Percentiles rank a stretch among this genome's conserved stretches.
Evolutionary conservation across 78 protist species (phyloP).

Genomic region (Creolimax fragrantissima): DNA sequence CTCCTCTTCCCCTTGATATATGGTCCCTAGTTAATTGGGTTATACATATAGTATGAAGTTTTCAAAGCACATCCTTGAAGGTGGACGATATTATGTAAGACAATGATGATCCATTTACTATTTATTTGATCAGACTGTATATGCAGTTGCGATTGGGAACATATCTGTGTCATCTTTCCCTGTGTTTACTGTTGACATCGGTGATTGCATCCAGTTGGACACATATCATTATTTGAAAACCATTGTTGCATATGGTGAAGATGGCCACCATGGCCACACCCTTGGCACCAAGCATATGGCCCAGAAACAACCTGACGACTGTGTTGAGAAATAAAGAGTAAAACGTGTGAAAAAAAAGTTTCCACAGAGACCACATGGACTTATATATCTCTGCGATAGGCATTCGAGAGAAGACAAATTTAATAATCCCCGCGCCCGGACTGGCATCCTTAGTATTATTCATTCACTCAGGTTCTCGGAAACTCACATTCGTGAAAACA

Average conservation of each 20-base stretch:
- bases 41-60: too few species aligned
- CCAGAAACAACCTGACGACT: conserved; percentile 19
- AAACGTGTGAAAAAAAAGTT: not conserved
- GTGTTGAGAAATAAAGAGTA: not conserved
- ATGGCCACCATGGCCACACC: conserved; percentile 37
- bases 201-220: conserved; percentile 37
- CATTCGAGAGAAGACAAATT: not conserved
- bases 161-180: too few species aligned
- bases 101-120: too few species aligned
- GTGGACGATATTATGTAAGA: too few species aligned
- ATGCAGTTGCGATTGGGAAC: too few species aligned
- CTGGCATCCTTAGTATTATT: too few species aligned
- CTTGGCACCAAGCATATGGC: conserved; percentile 28
- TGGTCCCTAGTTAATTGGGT: too few species aligned
- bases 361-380: not conserved
- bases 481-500: not conserved
- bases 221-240: not conserved
- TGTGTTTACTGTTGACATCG: too few species aligned
- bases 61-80: too few species aligned
- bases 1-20: too few species aligned
- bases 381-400: not conserved
- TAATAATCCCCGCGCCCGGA: too few species aligned
- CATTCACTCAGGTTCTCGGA: not conserved
- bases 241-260: conserved; percentile 7
- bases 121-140: too few species aligned